Evolutionary conservation across 2,329 filamentous ascomycete species (phyloP).

Genomic region (Dactylellina cionopaga): DNA sequence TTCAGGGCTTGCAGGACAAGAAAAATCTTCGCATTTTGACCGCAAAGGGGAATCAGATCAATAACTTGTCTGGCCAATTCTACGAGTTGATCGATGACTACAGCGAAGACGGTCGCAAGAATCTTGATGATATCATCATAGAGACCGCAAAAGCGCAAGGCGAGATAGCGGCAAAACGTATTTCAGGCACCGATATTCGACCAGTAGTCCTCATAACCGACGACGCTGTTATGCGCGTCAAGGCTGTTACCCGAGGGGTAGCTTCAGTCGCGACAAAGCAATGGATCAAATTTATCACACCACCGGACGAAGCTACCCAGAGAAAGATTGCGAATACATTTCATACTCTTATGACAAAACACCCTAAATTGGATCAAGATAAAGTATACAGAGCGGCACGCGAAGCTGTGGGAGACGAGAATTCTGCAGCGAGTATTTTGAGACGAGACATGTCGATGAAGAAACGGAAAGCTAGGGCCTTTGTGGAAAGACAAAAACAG

Average conservation of each 20-base stretch:
- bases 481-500: conserved; percentile 24
- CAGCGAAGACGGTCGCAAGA: conserved; percentile 53
- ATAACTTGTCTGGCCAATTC: conserved; percentile 50
- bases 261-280: conserved; percentile 53
- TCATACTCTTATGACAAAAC: conserved; percentile 22
- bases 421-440: conserved; percentile 28
- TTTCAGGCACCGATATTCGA: conserved; percentile 27
- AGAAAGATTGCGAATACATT: conserved; percentile 31
- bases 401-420: conserved; percentile 28
- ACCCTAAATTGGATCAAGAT: conserved; percentile 34
- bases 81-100: conserved; percentile 56
- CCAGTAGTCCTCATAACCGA: conserved; percentile 57
- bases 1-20: conserved; percentile 54
- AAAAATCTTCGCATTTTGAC: conserved; percentile 56
- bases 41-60: conserved; percentile 55
- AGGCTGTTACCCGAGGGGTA: conserved; percentile 55
- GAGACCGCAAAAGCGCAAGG: conserved; percentile 53
- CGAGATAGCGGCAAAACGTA: conserved; percentile 17
- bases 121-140: conserved; percentile 57
- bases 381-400: conserved; percentile 25
- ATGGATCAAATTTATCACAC: conserved; percentile 40
- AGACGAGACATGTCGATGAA: conserved; percentile 27
- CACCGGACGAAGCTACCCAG: conserved; percentile 36
- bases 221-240: conserved; percentile 57
- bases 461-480: conserved; percentile 25